phyloP scores from a whole-genome alignment of 495 filamentous ascomycete species.

The Hamigera avellanea region DNA sequence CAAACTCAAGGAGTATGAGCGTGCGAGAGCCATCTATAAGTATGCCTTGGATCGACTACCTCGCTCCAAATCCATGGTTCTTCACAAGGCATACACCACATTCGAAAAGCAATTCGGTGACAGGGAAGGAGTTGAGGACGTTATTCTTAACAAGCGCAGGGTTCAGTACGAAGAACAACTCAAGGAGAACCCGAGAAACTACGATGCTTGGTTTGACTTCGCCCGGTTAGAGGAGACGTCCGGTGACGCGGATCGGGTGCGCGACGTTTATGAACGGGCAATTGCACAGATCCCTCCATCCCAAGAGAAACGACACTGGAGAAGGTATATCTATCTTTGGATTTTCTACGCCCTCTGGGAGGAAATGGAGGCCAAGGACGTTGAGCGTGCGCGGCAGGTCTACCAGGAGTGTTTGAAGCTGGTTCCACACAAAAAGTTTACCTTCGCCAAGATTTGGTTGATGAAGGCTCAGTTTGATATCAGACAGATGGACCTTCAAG shows the following conservation, averaged over 20 bases:
- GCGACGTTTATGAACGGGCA: conserved; percentile 90
- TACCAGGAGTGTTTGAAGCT: conserved; percentile 80
- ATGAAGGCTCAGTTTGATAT: conserved; percentile 89
- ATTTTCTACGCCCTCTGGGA: conserved; percentile 95
- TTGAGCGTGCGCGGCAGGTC: conserved; percentile 73
- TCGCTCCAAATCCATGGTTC: conserved; percentile 66
- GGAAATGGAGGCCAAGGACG: conserved; percentile 71
- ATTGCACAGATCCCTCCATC: conserved; percentile 94
- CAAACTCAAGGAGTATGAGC: conserved; percentile 88
- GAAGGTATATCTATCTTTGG: conserved; percentile 95
- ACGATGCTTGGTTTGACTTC: conserved; percentile 95
- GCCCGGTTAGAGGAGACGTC: conserved; percentile 78
- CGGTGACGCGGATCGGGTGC: conserved; percentile 67
- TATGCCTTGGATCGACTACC: conserved; percentile 88
- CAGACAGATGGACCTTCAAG: conserved; percentile 66
- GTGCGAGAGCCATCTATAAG: conserved; percentile 93
- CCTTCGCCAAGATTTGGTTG: conserved; percentile 94
- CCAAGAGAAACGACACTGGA: conserved; percentile 95
- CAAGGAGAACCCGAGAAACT: conserved; percentile 86
- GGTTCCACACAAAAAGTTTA: conserved; percentile 93
- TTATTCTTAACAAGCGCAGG: conserved; percentile 83
- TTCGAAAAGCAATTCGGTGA: conserved; percentile 99
- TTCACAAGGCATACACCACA: conserved; percentile 89
- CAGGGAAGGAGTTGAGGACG: conserved; percentile 86
- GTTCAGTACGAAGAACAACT: conserved; percentile 92